These are phyloP conservation scores for Puccinia horiana DNA, from an alignment of 1,284 basidiomycete genomes.

Conservation along the genomic window DNA sequence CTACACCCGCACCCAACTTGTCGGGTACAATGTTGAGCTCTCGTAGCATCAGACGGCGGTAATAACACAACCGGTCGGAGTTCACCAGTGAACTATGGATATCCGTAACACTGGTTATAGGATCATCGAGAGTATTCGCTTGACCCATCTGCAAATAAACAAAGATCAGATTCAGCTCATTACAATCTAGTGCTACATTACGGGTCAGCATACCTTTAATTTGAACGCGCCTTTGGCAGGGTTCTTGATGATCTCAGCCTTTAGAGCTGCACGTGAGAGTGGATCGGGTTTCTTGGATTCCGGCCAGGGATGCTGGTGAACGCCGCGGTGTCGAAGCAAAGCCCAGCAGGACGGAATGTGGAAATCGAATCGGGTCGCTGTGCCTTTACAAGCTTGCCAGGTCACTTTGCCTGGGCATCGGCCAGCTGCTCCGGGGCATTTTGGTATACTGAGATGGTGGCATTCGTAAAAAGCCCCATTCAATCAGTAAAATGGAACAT, in stretches of 20 bases:
- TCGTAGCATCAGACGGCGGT: background rate
- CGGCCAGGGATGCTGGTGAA: constrained; percentile 15
- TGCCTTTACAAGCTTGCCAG: no score
- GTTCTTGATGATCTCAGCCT: background rate
- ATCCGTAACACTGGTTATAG: background rate
- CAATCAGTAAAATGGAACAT: no score
- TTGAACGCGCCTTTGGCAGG: background rate
- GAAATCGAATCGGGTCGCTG: no score
- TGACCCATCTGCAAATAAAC: background rate
- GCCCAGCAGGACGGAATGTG: background rate
- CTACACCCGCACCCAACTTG: background rate
- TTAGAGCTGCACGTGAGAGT: no score
- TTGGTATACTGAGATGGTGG: no score
- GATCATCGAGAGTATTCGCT: background rate
- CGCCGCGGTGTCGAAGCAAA: background rate
- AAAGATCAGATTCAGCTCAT: no score
- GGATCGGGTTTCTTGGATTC: background rate
- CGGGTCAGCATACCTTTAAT: background rate
- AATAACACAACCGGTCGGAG: background rate
- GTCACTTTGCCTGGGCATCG: no score
- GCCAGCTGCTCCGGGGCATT: no score
- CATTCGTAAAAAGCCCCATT: no score
- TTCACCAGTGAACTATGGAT: background rate
- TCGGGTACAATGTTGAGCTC: background rate
- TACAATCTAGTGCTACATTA: no score